Evolutionary conservation across 2,329 filamentous ascomycete species (phyloP), one percentile per base, ranked within the genome.

Genomic region (Venturia effusa): DNA sequence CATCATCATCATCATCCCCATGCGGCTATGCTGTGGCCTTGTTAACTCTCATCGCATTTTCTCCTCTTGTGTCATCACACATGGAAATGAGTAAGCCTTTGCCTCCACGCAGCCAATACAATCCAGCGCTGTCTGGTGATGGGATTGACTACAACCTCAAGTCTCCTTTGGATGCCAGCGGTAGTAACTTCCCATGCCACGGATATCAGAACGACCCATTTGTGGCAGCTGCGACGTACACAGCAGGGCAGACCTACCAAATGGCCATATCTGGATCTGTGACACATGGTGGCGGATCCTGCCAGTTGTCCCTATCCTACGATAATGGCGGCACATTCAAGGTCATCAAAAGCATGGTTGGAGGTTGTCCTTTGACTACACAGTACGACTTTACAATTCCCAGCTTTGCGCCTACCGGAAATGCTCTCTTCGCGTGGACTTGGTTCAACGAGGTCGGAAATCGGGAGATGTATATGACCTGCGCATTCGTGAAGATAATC

Each of bases 391-490:
- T 87, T 76, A 83, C 77, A 0, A 85, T 96, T 7, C 92, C 91
- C 0, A 71, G 80, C 0, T 83, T 86, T 17, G 80, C 96, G 59
- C 83, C 85, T 17, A 76, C 84, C 0, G 92, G 92, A 2, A 81
- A 89, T 48, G 92, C 89, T 43, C 88, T 86, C 0, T 77, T 96
- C 5, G 89, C 90, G 0, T 97, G 92, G 92, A 91, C 91, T 0
- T 97, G 94, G 94, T 85, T 96, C 76, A 97, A 97, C 76, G 88
- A 88, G 65, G 71, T 96, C 10, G 94, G 94, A 2, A 96, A 96
- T 78, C 87, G 92, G 0, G 94, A 97, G 73, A 91, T 96, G 82
- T 97, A 97, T 81, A 96, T 96, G 92, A 94, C 96, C 82, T 99
- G 93, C 69, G 90, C 88, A 1, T 61, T 27, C 13, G 62, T 64